Evolutionary conservation across 306 rosid genomes (phyloP), one percentile per base, ranked within the genome.

Genomic region (Prunus campanulata): DNA sequence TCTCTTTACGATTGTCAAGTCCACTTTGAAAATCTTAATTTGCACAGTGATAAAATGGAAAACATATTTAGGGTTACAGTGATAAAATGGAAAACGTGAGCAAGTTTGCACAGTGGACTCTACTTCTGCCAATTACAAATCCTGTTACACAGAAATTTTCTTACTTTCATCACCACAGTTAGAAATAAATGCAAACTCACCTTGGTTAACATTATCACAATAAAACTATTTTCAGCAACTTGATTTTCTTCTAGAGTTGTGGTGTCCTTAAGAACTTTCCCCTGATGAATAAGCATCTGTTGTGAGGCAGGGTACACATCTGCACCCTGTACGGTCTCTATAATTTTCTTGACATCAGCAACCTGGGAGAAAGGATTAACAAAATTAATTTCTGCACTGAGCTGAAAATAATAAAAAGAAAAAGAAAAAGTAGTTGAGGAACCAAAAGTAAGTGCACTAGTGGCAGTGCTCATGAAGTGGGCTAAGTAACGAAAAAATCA

Each of bases 231-330:
- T 74, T 84, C 87, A 54, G 77, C 79, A 68, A 84, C 84, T 72
- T 77, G 71, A 77, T 84, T 84, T 68, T 77, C 84, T 52, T 63
- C 82, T 16, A 84, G 76, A 19, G 87, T 84, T 30, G 87, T 71
- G 52, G 67, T 20, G 59, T 84, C 87, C 79, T 84, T 80, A 8
- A 84, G 84, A 59, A 84, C 84, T 57, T 84, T 84, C 74, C 87
- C 87, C 74, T 84, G 87, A 73, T 84, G 71, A 77, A 84, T 84
- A 73, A 84, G 87, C 87, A 84, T 84, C 61, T 72, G 84, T 27
- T 80, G 84, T 24, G 82, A 3, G n/a, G 87, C 82, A 72, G 87
- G 87, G 80, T 84, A 84, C 72, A 84, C 84, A 61, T 84, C 87
- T 22, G 79, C 56, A 68, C 87, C 84, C 57, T 84, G 87, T 27